A percentile compares a stretch with the other conserved stretches of the same genome.
phyloP scores from a whole-genome alignment of 192 early-diverging fungal species.

The Coemansia sp. region DNA sequence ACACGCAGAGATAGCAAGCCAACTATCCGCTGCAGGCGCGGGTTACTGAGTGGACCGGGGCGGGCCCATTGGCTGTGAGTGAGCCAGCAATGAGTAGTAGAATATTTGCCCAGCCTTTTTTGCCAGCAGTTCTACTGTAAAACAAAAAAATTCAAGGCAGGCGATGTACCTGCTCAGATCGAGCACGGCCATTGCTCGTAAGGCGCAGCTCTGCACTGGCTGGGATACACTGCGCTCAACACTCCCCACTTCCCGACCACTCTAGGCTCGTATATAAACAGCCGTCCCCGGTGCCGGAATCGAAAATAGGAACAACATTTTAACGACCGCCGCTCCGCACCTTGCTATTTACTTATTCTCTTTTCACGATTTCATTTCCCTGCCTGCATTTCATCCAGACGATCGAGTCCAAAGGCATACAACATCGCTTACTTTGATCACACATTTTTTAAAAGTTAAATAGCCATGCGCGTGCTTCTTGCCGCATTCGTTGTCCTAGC shows the following conservation, averaged over 20 bases:
- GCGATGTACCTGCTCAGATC: background rate
- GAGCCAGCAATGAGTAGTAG: background rate
- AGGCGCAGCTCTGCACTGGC: background rate
- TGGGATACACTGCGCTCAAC: background rate
- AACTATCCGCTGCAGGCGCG: background rate
- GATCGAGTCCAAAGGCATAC: background rate
- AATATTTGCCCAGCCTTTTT: background rate
- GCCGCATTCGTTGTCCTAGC: constrained; percentile 49
- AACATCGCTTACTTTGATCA: background rate
- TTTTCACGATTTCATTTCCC: constrained; percentile 2
- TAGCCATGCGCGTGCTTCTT: constrained; percentile 49
- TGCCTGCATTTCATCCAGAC: background rate
- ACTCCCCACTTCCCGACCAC: background rate
- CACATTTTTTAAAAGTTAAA: background rate
- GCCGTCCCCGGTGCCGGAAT: background rate
- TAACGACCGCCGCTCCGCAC: constrained; percentile 6
- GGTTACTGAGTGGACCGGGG: background rate
- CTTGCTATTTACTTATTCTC: background rate
- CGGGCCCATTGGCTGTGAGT: background rate
- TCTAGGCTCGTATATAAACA: background rate
- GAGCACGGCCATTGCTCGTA: background rate
- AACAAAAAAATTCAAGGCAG: background rate
- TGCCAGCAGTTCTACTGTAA: constrained; percentile 1
- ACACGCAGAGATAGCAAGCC: background rate
- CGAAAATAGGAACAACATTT: background rate